Evolutionary conservation across 805 yeast species (phyloP), one percentile per base, ranked within the genome.

Genomic region (Sugiyamaella boreocaroliniensis): DNA sequence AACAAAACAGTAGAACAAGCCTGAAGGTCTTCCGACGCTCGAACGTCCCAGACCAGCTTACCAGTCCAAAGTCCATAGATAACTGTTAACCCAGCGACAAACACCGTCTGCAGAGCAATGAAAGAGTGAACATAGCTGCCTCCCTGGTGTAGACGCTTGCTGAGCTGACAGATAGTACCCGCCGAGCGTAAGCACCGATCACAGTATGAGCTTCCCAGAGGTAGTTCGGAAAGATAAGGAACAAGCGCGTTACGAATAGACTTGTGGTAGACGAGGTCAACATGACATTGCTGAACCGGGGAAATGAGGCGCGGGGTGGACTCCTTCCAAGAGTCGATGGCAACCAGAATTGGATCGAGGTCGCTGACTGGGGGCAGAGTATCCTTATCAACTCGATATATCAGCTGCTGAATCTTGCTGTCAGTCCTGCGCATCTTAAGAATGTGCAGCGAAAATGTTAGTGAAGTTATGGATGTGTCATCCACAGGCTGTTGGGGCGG

Each of bases 391-490:
- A 50, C 53, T 18, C 53, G 50, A 65, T 86, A 88, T 29, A 89
- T 67, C 4, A 83, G 75, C 48, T 79, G 76, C 58, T 86, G 89
- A 11, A 86, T 80, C 62, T 84, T 86, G 26, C 88, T 82, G 68
- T 89, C 96, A 40, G 89, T 72, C 55, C 77, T 76, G 55, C 97
- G 71, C 12, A 89, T 77, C 57, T 74, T 73, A 68, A 86, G 82
- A 72, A 89, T 80, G 6, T 84, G 72, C n/a, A 81, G 61, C 0
- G 90, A 77, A 9, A 89, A 43, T 20, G 40, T 22, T n/a, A 42
- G 46, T 4, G 37, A 32, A 32, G 37, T 32, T 14, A 32, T 10
- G n/a, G 10, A 3, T 32, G 12, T 10, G 14, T 22, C 41, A 11
- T 29, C 34, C 2, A 11, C 34, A 8, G 44, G 14, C 29, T 15